These are phyloP conservation scores for Graphilbum ipis-grandicollis DNA, from an alignment of 2,329 filamentous ascomycete species.

Conservation along the genomic window DNA sequence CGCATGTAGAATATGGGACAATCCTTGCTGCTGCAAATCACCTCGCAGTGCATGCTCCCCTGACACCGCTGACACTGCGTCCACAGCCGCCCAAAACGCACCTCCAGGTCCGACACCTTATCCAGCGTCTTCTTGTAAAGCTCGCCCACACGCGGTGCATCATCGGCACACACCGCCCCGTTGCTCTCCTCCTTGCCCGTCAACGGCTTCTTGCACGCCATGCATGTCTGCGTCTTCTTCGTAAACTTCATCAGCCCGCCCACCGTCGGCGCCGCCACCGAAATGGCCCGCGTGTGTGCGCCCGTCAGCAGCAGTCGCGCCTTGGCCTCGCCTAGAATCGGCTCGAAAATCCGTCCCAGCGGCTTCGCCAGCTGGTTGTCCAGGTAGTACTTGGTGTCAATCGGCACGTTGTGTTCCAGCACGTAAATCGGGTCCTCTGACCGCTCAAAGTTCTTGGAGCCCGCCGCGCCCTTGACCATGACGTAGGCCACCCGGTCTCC, in stretches of 20 bases:
- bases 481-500: slow-evolving; percentile 97
- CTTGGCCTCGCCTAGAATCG: slow-evolving; percentile 76
- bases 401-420: slow-evolving; percentile 90
- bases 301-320: slow-evolving; percentile 73
- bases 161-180: slow-evolving; percentile 74
- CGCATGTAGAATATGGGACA: slow-evolving; percentile 99
- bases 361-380: slow-evolving; percentile 97
- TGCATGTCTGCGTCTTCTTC: slow-evolving; percentile 94
- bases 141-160: slow-evolving; percentile 71
- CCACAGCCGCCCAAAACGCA: slow-evolving; percentile 84
- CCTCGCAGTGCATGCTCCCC: slow-evolving; percentile 94
- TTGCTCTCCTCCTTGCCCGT: slow-evolving; percentile 55
- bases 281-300: slow-evolving; percentile 87
- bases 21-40: slow-evolving; percentile 91
- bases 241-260: slow-evolving; percentile 97
- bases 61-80: slow-evolving; percentile 97
- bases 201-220: slow-evolving; percentile 97
- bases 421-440: slow-evolving; percentile 96
- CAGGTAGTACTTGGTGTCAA: slow-evolving; percentile 96
- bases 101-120: slow-evolving; percentile 81
- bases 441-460: slow-evolving; percentile 90
- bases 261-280: slow-evolving; percentile 76
- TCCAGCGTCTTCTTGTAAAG: slow-evolving; percentile 82
- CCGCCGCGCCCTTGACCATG: slow-evolving; percentile 80
- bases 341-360: slow-evolving; percentile 88